Conservation (phyloP, 257 asterid genomes). For the Schizonepeta tenuifolia region DNA sequence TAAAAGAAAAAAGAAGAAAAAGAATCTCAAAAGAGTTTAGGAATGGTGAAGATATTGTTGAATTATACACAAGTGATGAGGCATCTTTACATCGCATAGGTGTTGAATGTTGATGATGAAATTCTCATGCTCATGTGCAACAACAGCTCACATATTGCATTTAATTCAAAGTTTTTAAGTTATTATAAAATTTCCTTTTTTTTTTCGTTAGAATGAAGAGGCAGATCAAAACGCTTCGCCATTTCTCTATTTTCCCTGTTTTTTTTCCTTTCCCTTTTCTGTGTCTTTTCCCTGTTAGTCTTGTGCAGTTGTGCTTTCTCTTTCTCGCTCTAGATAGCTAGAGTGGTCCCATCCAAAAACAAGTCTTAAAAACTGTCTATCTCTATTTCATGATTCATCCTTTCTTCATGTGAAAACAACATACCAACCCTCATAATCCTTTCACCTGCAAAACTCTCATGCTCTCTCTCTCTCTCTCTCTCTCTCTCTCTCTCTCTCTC, state of each 20-base stretch:
- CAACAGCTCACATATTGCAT: constrained; percentile 37
- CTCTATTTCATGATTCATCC: not conserved
- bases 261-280: no score
- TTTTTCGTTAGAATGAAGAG: not conserved
- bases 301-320: not conserved
- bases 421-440: not conserved
- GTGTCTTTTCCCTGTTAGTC: not conserved
- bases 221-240: constrained; percentile 12
- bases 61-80: not conserved
- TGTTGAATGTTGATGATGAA: constrained; percentile 19
- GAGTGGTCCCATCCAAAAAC: constrained; percentile 29
- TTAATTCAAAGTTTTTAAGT: not conserved
- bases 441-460: constrained; percentile 22
- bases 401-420: constrained; percentile 1
- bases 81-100: constrained; percentile 4
- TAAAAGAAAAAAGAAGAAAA: no score
- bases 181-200: not conserved
- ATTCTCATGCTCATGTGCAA: constrained; percentile 35
- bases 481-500: no score
- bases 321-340: not conserved
- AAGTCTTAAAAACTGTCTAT: constrained; percentile 3
- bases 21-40: no score
- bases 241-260: not conserved
- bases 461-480: not conserved
- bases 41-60: no score